Base-by-base conservation (phyloP, 805 yeast species). In the Cyberlindnera meyerae region DNA sequence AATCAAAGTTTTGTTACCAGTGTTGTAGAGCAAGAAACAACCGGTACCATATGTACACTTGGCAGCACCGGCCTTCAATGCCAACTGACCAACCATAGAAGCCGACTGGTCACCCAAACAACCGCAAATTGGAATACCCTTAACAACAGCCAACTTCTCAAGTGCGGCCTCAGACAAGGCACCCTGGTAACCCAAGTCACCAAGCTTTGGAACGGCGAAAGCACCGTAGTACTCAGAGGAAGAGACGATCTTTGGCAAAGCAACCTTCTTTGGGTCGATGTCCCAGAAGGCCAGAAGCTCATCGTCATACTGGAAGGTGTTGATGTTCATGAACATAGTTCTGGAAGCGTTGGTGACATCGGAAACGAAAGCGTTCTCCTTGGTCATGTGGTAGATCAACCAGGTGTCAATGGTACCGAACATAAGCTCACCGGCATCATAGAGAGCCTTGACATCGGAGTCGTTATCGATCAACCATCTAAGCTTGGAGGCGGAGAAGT, bases 11-110 rank as follows among this genome's bases (percentile, higher is more conserved):
- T 68, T 61, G 30, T 66, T 61, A 40, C 97, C 97, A 2, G 95
- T 84, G 62, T 89, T 89, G 70, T 82, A 86, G 45, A 90, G 68
- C 44, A 89, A 62, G 69, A 89, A 89, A 59, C 95, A 85, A 44
- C 97, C 97, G 2, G 97, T 89, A 45, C 97, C 97, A 55, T 88
- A 89, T 9, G 97, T 89, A 70, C 95, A 87, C 62, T 89, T 89
- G 30, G 96, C 96, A 30, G 82, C 77, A 38, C 96, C 96, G 29
- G 76, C 71, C 45, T 75, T 70, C 52, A 87, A 76, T 2, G 96
- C 96, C 61, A 85, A 62, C 62, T 89, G 96, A 25, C 97, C 97
- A 33, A 88, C 95, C 43, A 90, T 62, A 2, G 97, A 93, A 2
- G 96, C 87, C 38, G 89, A 77, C 66, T 89, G 97, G 64, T 89